A percentile compares a stretch with the other conserved stretches of the same genome.
Evolutionary conservation across 805 yeast species (phyloP).

Genomic region (Sugiyamaella qingdaonensis): DNA sequence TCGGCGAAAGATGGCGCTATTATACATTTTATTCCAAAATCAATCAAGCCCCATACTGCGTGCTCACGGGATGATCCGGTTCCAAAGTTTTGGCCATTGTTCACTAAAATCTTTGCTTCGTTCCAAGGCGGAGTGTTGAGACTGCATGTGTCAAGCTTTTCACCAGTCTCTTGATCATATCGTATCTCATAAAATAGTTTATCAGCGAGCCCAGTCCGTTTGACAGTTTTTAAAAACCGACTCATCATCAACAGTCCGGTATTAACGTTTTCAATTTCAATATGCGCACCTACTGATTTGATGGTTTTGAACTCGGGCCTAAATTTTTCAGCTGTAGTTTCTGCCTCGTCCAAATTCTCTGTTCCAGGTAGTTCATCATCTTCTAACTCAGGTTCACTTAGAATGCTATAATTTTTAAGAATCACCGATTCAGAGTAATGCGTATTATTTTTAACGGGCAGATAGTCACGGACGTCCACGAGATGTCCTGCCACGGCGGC

Average conservation of each 20-base stretch:
- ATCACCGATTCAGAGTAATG: background rate
- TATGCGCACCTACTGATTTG: conserved; percentile 85
- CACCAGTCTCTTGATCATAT: conserved; percentile 53
- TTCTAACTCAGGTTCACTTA: conserved; percentile 30
- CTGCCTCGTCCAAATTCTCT: background rate
- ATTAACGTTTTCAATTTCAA: conserved; percentile 91
- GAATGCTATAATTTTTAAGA: conserved; percentile 45
- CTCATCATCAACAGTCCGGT: conserved; percentile 98
- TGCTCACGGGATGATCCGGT: conserved; percentile 99
- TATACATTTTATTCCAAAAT: conserved; percentile 91
- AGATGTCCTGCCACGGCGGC: conserved; percentile 90
- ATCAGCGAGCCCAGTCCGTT: conserved; percentile 83
- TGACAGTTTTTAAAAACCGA: conserved; percentile 94
- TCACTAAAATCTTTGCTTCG: conserved; percentile 74
- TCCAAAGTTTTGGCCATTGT: conserved; percentile 94
- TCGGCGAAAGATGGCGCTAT: conserved; percentile 98
- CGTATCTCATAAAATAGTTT: conserved; percentile 92
- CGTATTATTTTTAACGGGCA: conserved; percentile 18
- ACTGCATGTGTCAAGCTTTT: conserved; percentile 76
- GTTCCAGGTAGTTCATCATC: conserved; percentile 26
- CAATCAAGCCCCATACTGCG: conserved; percentile 98
- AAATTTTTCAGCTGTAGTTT: conserved; percentile 39
- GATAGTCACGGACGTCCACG: conserved; percentile 80
- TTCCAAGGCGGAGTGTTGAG: conserved; percentile 81
- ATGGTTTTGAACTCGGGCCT: conserved; percentile 74